Conservation (phyloP, 2,329 filamentous ascomycete genomes). For the Thelonectria rubi region DNA sequence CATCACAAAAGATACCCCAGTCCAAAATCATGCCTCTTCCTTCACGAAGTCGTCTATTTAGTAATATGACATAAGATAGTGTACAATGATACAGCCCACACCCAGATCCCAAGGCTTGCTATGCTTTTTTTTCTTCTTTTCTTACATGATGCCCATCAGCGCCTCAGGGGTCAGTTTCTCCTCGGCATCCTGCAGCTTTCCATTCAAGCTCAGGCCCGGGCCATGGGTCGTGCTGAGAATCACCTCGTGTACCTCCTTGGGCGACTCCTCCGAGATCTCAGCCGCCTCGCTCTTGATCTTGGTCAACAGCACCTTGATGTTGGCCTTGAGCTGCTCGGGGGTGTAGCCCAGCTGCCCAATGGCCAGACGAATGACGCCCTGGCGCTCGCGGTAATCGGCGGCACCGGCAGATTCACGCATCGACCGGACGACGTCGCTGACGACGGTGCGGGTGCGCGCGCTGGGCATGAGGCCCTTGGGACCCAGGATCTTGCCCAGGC, state of each 20-base stretch:
- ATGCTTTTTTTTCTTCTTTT: constrained; percentile 27
- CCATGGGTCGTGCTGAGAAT: constrained; percentile 89
- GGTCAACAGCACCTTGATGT: constrained; percentile 80
- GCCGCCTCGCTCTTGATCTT: constrained; percentile 81
- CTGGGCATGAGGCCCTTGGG: constrained; percentile 94
- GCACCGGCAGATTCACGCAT: constrained; percentile 86
- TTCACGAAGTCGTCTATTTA: constrained; percentile 35
- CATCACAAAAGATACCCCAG: constrained; percentile 45
- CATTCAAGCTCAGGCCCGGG: constrained; percentile 87
- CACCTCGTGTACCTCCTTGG: constrained; percentile 63
- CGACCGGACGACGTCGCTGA: constrained; percentile 77
- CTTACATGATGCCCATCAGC: constrained; percentile 64
- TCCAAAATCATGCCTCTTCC: constrained; percentile 20
- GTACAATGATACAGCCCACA: constrained; percentile 48
- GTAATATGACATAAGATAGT: constrained; percentile 46
- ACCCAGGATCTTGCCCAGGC: constrained; percentile 82
- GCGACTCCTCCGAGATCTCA: constrained; percentile 67
- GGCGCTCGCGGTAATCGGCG: constrained; percentile 85
- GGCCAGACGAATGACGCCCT: constrained; percentile 87
- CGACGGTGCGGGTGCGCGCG: constrained; percentile 86
- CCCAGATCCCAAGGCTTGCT: constrained; percentile 15
- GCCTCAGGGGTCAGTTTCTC: constrained; percentile 63
- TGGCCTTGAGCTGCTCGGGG: constrained; percentile 84
- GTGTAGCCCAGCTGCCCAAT: constrained; percentile 91
- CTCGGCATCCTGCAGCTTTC: constrained; percentile 73